Evolutionary conservation across 495 filamentous ascomycete genomes (phyloP).

Genomic region (Penicillium desertorum): DNA sequence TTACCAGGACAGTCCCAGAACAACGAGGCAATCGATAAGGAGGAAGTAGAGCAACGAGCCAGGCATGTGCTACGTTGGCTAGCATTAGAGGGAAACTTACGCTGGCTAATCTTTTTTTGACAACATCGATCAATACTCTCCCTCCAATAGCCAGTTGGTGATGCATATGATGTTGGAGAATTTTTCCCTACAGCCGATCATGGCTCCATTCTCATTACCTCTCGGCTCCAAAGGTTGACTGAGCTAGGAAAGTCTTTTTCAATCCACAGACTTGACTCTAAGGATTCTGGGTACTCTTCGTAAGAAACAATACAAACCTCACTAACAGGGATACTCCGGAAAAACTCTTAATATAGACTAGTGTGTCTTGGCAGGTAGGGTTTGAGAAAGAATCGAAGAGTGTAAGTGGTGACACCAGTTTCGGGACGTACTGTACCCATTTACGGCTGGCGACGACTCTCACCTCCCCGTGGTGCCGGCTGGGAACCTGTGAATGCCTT

Average conservation of each 20-base stretch:
- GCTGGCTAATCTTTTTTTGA: constrained; percentile 45
- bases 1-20: constrained; percentile 15
- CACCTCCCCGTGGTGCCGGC: too few relatives aligned
- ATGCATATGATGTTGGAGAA: constrained; percentile 33
- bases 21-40: constrained; percentile 14
- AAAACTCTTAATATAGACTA: too few relatives aligned
- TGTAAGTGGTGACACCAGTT: too few relatives aligned
- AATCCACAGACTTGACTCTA: constrained; percentile 20
- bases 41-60: constrained; percentile 22
- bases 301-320: too few relatives aligned
- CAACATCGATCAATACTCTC: constrained; percentile 41
- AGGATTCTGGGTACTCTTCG: too few relatives aligned
- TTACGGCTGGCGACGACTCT: too few relatives aligned
- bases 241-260: constrained; percentile 31
- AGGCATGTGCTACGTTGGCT: constrained; percentile 28
- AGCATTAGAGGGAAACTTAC: constrained; percentile 25
- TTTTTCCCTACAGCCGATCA: constrained; percentile 40
- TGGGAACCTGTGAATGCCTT: too few relatives aligned
- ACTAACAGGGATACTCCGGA: too few relatives aligned
- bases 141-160: constrained; percentile 13
- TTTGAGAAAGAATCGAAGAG: too few relatives aligned
- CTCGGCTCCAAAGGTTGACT: constrained; percentile 33
- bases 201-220: constrained; percentile 44
- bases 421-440: too few relatives aligned
- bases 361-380: too few relatives aligned